Conservation (phyloP, 192 early-diverging fungal species). For the Funneliformis geosporum region DNA sequence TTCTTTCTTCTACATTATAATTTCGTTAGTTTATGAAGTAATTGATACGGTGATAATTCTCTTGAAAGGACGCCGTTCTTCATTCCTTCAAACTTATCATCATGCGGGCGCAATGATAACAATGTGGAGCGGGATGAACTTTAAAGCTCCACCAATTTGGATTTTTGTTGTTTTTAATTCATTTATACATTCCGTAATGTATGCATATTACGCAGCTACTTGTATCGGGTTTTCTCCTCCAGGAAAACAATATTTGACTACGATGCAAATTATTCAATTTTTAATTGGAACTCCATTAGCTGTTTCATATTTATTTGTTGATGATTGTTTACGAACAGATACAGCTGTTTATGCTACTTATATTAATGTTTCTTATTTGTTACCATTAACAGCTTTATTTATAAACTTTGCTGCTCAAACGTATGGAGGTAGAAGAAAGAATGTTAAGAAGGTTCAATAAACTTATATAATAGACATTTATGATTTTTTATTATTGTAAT, state of each 20-base stretch:
- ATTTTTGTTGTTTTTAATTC: conserved; percentile 85
- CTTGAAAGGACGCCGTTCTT: conserved; percentile 73
- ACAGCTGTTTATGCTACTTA: conserved; percentile 60
- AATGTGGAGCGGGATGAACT: conserved; percentile 75
- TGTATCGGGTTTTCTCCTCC: conserved; percentile 74
- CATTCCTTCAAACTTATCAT: conserved; percentile 83
- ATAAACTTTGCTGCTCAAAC: conserved; percentile 75
- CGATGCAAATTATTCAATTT: conserved; percentile 86
- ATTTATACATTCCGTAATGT: conserved; percentile 88
- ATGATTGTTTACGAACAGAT: conserved; percentile 54
- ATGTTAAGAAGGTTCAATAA: not conserved
- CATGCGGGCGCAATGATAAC: conserved; percentile 83
- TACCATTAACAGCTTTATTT: conserved; percentile 78
- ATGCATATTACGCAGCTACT: conserved; percentile 78
- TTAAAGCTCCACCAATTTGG: conserved; percentile 73
- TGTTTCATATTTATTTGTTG: conserved; percentile 65
- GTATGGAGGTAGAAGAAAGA: conserved; percentile 46
- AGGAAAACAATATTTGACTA: conserved; percentile 78
- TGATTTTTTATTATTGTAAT: too few relatives aligned
- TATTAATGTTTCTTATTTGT: conserved; percentile 67
- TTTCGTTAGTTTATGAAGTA: conserved; percentile 69
- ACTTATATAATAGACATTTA: too few relatives aligned
- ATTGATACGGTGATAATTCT: conserved; percentile 88
- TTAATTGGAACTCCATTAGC: conserved; percentile 70
- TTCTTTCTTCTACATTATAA: not conserved